A percentile compares a stretch with the other conserved stretches of the same genome.
phyloP scores from a whole-genome alignment of 805 yeast species.

The Blastobotrys peoriensis region DNA sequence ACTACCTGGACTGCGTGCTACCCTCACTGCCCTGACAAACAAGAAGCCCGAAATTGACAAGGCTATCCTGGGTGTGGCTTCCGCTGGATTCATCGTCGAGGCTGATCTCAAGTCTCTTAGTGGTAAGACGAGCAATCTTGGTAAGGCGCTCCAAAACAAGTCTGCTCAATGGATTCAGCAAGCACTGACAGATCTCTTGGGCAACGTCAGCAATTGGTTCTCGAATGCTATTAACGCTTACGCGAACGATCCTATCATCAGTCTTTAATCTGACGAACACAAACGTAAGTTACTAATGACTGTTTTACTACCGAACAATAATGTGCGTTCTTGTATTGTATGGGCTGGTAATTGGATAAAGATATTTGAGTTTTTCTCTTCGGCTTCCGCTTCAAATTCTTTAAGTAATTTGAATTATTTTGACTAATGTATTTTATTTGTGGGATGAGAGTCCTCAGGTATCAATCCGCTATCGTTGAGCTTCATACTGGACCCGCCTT shows the following conservation, averaged over 20 bases:
- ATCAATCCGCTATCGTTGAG: background rate
- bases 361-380: too few species aligned
- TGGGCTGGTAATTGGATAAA: too few species aligned
- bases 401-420: background rate
- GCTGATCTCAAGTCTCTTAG: background rate
- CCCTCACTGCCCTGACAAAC: background rate
- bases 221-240: background rate
- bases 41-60: background rate
- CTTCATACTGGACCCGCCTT: background rate
- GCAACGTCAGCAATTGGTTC: background rate
- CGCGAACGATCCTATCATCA: slow-evolving; percentile 2
- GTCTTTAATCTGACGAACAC: background rate
- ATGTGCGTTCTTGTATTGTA: too few species aligned
- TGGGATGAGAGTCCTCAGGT: too few species aligned
- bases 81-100: slow-evolving; percentile 2
- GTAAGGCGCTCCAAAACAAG: background rate
- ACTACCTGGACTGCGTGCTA: background rate
- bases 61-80: slow-evolving; percentile 1
- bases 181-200: background rate
- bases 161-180: background rate
- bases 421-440: background rate
- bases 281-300: too few species aligned
- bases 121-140: background rate
- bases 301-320: too few species aligned
- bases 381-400: too few species aligned